Evolutionary conservation across 768 basidiomycete genomes (phyloP).

Genomic region (Pulveroboletus sp.): DNA sequence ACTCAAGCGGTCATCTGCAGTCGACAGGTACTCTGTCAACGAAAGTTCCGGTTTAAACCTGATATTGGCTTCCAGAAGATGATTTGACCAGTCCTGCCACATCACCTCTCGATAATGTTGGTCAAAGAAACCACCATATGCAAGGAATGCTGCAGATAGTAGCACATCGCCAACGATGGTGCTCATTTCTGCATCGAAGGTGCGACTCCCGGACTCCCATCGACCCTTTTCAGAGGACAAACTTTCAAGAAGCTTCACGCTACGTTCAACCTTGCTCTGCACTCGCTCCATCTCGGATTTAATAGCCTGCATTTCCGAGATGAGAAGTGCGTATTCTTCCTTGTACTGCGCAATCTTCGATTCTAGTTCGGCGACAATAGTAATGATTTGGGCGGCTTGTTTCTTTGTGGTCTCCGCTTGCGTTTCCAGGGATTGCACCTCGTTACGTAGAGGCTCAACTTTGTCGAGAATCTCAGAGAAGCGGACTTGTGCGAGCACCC

Average conservation of each 20-base stretch:
- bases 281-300: conserved; percentile 98
- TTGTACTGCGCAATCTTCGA: conserved; percentile 91
- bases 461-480: conserved; percentile 97
- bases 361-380: conserved; percentile 90
- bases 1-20: conserved; percentile 89
- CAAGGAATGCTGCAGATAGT: conserved; percentile 92
- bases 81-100: conserved; percentile 94
- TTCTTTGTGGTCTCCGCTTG: conserved; percentile 95
- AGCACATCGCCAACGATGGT: conserved; percentile 97
- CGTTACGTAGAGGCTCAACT: conserved; percentile 93
- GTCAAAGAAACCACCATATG: conserved; percentile 98
- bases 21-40: conserved; percentile 92
- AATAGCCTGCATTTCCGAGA: conserved; percentile 96
- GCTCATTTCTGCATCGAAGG: conserved; percentile 97
- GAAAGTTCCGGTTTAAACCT: conserved; percentile 91
- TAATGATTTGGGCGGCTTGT: conserved; percentile 83
- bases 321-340: conserved; percentile 93
- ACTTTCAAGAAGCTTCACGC: conserved; percentile 91
- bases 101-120: conserved; percentile 96
- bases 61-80: conserved; percentile 84
- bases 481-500: conserved; percentile 94
- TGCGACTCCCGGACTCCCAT: conserved; percentile 93
- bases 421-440: conserved; percentile 87
- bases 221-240: conserved; percentile 90
- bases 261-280: conserved; percentile 93